phyloP scores from a whole-genome alignment of 768 basidiomycete genomes.

The Sarcomyxa edulis region DNA sequence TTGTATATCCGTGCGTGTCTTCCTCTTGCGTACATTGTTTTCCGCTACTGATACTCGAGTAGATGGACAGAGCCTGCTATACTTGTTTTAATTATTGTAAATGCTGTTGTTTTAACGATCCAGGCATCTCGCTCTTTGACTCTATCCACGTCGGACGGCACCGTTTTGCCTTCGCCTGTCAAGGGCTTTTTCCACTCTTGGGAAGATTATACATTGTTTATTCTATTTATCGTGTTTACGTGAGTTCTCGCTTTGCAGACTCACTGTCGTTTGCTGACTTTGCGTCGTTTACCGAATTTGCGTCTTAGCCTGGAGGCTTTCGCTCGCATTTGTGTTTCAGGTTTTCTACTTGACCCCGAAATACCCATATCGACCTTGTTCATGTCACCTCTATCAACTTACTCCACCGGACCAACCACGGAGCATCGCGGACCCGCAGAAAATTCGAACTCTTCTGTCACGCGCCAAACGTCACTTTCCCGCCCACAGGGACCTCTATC shows the following conservation, averaged over 20 bases:
- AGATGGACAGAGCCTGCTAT: constrained; percentile 88
- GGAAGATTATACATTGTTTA: constrained; percentile 88
- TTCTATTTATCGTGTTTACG: constrained; percentile 83
- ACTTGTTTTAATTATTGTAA: constrained; percentile 75
- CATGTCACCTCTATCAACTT: constrained; percentile 27
- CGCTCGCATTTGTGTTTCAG: constrained; percentile 86
- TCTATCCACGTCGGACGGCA: constrained; percentile 37
- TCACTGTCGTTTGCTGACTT: constrained; percentile 7
- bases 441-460: constrained; percentile 21
- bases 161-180: constrained; percentile 33
- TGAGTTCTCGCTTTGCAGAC: constrained; percentile 32
- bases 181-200: constrained; percentile 81
- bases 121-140: constrained; percentile 67
- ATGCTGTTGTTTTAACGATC: constrained; percentile 76
- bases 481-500: constrained; percentile 28
- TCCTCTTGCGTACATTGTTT: constrained; percentile 4
- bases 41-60: constrained; percentile 3
- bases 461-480: constrained; percentile 16
- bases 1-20: constrained; percentile 64
- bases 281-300: too few relatives aligned
- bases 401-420: constrained; percentile 23
- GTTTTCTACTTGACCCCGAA: constrained; percentile 84
- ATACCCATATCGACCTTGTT: constrained; percentile 48
- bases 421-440: too few relatives aligned
- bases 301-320: constrained; percentile 88